Base-by-base conservation (phyloP, 78 protist genomes). In the Corallochytrium limacisporum region DNA sequence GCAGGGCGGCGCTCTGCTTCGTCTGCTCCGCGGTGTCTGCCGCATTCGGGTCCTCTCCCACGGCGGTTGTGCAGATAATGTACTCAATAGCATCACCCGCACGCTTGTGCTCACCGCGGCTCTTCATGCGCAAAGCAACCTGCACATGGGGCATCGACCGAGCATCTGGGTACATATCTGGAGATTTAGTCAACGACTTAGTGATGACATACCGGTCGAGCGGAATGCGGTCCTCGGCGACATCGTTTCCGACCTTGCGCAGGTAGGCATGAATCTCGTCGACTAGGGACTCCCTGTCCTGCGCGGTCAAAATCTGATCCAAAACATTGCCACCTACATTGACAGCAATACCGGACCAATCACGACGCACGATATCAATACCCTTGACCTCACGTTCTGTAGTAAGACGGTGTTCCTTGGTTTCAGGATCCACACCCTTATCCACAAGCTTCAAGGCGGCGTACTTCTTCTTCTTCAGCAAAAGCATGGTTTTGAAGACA, bases 401-500 rank as follows among this genome's bases (percentile, higher is more conserved):
- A n/a, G n/a, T 18, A 20, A 44, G 18, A 44, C 18, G 49, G 49
- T 44, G 49, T 44, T 20, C 49, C 18, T 60, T 47, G n/a, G 2
- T 28, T 6, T 39, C 67, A 13, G 12, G n/a, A 53, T 53, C 59
- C 59, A 53, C 35, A 53, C 35, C 59, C 10, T 15, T 10, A 53
- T 10, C 59, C 59, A 53, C 35, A 53, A n/a, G n/a, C n/a, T n/a
- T 29, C 4, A 88, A 59, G 1, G 96, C 93, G 0, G 97, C 99
- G 47, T 97, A 97, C 69, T 91, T 97, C 80, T 97, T 97, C 92
- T 97, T 97, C 59, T 67, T 67, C 55, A 88, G 80, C n/a, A 97
- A 79, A 28, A 97, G 89, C 74, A 97, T 42, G 20, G 80, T 28
- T 50, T 70, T 42, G 81, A 78, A 94, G 29, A 97, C 69, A 42